Evolutionary conservation across 306 rosid genomes (phyloP).

Genomic region (Coriaria nepalensis): DNA sequence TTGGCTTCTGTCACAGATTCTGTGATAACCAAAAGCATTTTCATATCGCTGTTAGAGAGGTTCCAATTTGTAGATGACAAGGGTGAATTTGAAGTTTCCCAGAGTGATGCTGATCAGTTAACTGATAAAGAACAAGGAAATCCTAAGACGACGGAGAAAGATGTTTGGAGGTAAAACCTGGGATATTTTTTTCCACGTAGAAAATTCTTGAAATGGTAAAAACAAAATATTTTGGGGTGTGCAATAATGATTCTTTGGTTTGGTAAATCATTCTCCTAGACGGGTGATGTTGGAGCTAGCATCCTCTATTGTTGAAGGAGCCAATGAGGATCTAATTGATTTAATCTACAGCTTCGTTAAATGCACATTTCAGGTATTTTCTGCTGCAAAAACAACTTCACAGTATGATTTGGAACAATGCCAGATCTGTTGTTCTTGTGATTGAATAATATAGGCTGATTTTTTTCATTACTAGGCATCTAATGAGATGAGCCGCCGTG

Average conservation of each 20-base stretch:
- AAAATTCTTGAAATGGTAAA: no score
- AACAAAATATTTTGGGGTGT: no score
- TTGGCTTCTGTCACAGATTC: slow-evolving; percentile 76
- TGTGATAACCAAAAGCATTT: slow-evolving; percentile 33
- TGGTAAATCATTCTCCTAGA: slow-evolving; percentile 29
- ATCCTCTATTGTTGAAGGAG: slow-evolving; percentile 64
- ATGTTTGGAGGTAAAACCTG: slow-evolving; percentile 39
- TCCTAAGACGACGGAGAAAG: slow-evolving; percentile 26
- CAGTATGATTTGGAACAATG: no score
- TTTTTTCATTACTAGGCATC: slow-evolving; percentile 29
- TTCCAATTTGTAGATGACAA: slow-evolving; percentile 32
- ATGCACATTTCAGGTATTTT: slow-evolving; percentile 56
- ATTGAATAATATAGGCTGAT: slow-evolving; percentile 7
- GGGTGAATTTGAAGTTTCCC: slow-evolving; percentile 25
- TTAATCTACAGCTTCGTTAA: slow-evolving; percentile 40
- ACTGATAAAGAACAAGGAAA: slow-evolving; percentile 21
- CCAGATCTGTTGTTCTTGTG: no score
- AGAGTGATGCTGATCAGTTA: slow-evolving; percentile 15
- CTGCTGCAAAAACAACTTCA: background rate
- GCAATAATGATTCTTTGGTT: background rate
- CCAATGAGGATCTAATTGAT: slow-evolving; percentile 55
- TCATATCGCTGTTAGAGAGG: slow-evolving; percentile 41
- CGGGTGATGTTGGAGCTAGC: slow-evolving; percentile 53
- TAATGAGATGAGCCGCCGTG: slow-evolving; percentile 31
- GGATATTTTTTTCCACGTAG: background rate